Evolutionary conservation across 2,329 filamentous ascomycete species (phyloP).

Genomic region (Aspergillus novoparasiticus): DNA sequence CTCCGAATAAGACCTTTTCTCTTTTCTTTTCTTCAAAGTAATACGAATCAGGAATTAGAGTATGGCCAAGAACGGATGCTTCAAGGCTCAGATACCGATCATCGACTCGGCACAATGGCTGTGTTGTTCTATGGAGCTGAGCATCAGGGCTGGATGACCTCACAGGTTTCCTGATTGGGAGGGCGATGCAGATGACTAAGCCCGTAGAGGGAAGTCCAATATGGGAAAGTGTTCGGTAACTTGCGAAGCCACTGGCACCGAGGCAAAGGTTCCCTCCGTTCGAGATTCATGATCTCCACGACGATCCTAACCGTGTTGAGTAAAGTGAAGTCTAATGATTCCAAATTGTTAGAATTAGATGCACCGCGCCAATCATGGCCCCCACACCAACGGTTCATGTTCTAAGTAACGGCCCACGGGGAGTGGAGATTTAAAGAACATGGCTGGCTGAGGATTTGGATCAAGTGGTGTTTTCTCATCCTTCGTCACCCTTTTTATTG

Average conservation of each 20-base stretch:
- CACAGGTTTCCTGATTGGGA: neutral
- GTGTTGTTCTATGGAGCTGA: neutral
- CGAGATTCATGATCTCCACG: conserved; percentile 17
- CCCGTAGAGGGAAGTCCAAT: neutral
- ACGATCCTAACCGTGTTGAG: conserved; percentile 20
- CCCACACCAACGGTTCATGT: conserved; percentile 23
- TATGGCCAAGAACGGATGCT: neutral
- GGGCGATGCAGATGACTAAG: neutral
- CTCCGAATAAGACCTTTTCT: neutral
- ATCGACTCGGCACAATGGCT: neutral
- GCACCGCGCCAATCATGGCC: conserved; percentile 24
- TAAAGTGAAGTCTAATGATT: conserved; percentile 26
- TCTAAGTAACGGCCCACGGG: conserved; percentile 24
- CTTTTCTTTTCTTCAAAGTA: too few relatives aligned
- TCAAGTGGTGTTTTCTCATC: neutral
- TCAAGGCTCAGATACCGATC: too few relatives aligned
- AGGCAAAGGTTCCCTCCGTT: conserved; percentile 7
- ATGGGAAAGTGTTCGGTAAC: neutral
- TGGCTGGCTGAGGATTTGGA: conserved; percentile 3
- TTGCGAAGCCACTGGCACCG: conserved; percentile 9
- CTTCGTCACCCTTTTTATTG: neutral
- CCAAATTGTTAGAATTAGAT: conserved; percentile 24
- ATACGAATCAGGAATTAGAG: neutral
- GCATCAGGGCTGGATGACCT: neutral
- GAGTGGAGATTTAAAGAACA: conserved; percentile 18